phyloP scores from a whole-genome alignment of 1,139 yeast genomes.

The Kazachstania sp. region DNA sequence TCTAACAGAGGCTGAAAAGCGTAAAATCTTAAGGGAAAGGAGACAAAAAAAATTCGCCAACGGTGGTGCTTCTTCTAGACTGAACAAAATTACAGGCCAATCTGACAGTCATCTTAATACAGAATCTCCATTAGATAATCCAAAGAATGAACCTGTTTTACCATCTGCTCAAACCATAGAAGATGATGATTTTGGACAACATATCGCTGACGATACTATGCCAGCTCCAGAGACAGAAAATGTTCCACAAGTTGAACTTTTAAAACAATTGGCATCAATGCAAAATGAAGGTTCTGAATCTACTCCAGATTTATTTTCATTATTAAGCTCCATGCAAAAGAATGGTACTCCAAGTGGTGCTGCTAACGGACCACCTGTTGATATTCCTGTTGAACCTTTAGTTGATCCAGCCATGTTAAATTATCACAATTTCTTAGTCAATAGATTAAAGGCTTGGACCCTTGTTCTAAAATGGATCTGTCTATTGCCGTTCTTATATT shows the following conservation, averaged over 20 bases:
- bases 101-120: constrained; percentile 31
- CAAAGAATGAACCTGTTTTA: constrained; percentile 2
- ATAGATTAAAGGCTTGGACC: constrained; percentile 26
- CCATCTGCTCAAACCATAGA: background rate
- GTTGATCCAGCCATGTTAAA: constrained; percentile 23
- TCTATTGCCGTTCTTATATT: constrained; percentile 24
- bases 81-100: constrained; percentile 44
- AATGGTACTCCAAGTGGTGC: background rate
- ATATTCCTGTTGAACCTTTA: constrained; percentile 8
- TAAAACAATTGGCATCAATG: constrained; percentile 20
- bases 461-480: constrained; percentile 28
- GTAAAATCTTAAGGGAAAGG: constrained; percentile 54
- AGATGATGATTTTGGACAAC: constrained; percentile 4
- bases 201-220: constrained; percentile 3
- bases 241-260: constrained; percentile 18
- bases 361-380: background rate
- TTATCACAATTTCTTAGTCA: constrained; percentile 25
- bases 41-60: constrained; percentile 59
- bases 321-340: constrained; percentile 16
- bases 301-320: constrained; percentile 25
- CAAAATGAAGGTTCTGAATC: constrained; percentile 13
- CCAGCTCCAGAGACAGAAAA: background rate
- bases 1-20: constrained; percentile 53
- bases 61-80: constrained; percentile 48
- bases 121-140: constrained; percentile 29